Evolutionary conservation across 352 stramenopile genomes (phyloP).

Genomic region (Lagenidium giganteum): DNA sequence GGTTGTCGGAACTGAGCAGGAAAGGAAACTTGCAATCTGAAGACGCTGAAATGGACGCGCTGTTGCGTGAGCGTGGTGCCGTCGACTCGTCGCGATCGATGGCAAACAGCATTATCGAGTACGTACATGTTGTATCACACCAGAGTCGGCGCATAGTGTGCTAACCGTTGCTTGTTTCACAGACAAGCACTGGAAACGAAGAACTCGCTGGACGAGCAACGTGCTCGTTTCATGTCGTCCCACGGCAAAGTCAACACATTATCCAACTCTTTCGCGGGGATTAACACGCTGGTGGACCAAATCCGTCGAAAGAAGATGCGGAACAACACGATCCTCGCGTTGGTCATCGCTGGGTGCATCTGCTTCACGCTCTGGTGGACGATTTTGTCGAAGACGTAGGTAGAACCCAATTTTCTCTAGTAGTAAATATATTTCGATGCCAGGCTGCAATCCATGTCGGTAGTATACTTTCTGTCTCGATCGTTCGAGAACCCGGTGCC

Average conservation of each 20-base stretch:
- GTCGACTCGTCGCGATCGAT: constrained; percentile 80
- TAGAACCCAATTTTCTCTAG: constrained; percentile 1
- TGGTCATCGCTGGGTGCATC: constrained; percentile 94
- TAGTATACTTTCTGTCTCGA: not conserved
- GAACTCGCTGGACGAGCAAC: constrained; percentile 87
- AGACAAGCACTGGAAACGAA: constrained; percentile 81
- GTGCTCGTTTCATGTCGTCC: constrained; percentile 81
- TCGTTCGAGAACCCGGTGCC: too few relatives aligned
- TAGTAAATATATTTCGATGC: constrained; percentile 1
- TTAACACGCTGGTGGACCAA: constrained; percentile 95
- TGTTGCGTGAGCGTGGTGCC: constrained; percentile 74
- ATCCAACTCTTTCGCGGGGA: constrained; percentile 88
- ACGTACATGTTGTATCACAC: constrained; percentile 5
- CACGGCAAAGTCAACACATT: constrained; percentile 81
- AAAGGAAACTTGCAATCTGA: too few relatives aligned
- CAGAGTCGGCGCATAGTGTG: constrained; percentile 17
- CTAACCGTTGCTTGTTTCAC: constrained; percentile 23
- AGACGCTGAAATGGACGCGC: constrained; percentile 68
- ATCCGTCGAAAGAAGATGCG: constrained; percentile 95
- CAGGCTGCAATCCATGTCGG: not conserved
- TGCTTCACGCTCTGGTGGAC: constrained; percentile 97
- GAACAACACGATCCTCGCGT: constrained; percentile 96
- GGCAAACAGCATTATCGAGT: constrained; percentile 82
- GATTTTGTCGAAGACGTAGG: constrained; percentile 68
- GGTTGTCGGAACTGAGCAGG: too few relatives aligned